These are phyloP conservation scores for Aspergillus sp. DNA, from an alignment of 2,329 filamentous ascomycete genomes.

Conservation along the genomic window DNA sequence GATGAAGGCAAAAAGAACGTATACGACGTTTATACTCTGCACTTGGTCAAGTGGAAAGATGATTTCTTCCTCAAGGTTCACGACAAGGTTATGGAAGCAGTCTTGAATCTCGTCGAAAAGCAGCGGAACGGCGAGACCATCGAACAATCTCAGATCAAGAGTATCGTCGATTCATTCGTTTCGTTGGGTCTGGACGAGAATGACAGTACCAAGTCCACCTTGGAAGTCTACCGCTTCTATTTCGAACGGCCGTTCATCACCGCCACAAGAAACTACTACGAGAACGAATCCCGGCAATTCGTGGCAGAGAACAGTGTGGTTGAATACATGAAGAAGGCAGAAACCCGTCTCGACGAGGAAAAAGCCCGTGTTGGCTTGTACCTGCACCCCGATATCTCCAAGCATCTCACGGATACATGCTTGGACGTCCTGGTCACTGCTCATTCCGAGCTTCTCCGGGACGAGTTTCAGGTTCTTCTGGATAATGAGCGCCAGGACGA, in stretches of 20 bases:
- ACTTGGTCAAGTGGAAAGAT: constrained; percentile 91
- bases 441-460: constrained; percentile 79
- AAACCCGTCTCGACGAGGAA: constrained; percentile 83
- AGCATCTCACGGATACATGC: constrained; percentile 80
- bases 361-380: constrained; percentile 92
- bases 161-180: constrained; percentile 93
- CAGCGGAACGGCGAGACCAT: constrained; percentile 97
- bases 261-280: constrained; percentile 82
- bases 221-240: constrained; percentile 89
- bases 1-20: constrained; percentile 98
- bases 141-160: constrained; percentile 94
- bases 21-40: constrained; percentile 96
- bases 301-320: constrained; percentile 96
- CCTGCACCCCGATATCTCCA: constrained; percentile 83
- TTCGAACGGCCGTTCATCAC: constrained; percentile 91
- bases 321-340: constrained; percentile 99
- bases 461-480: constrained; percentile 92
- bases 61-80: constrained; percentile 85
- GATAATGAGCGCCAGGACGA: constrained; percentile 95
- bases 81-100: constrained; percentile 88
- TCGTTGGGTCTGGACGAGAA: constrained; percentile 91
- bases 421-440: constrained; percentile 86
- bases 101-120: constrained; percentile 93
- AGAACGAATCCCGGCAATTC: constrained; percentile 89
- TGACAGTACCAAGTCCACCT: constrained; percentile 87